Evolutionary conservation across 768 basidiomycete genomes (phyloP).

Genomic region (Postia placenta): DNA sequence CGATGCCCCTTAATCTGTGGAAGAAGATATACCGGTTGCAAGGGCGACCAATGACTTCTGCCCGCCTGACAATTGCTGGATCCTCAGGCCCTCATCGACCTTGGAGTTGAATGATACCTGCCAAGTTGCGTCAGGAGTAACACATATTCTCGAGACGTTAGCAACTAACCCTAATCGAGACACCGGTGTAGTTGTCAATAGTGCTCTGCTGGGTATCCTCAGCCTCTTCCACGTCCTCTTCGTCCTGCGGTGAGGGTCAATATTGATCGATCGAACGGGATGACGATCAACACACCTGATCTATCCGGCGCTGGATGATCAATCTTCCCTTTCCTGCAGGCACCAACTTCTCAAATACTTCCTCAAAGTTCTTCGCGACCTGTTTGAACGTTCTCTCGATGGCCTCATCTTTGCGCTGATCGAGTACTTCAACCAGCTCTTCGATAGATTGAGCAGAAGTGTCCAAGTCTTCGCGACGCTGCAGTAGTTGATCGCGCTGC

Average conservation of each 20-base stretch:
- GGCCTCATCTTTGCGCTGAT: constrained; percentile 97
- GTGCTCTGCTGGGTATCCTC: constrained; percentile 68
- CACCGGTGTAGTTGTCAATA: constrained; percentile 94
- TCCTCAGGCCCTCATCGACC: constrained; percentile 91
- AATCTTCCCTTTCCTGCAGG: constrained; percentile 88
- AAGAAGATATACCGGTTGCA: constrained; percentile 60
- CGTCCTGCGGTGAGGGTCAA: constrained; percentile 41
- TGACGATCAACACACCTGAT: constrained; percentile 50
- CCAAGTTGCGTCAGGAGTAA: neutral
- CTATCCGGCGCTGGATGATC: constrained; percentile 88
- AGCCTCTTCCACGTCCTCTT: constrained; percentile 64
- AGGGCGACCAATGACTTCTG: constrained; percentile 97
- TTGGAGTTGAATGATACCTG: constrained; percentile 99
- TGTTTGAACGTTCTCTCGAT: constrained; percentile 99
- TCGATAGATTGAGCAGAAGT: constrained; percentile 85
- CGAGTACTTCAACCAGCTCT: constrained; percentile 88
- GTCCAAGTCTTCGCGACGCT: constrained; percentile 87
- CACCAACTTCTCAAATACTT: constrained; percentile 94
- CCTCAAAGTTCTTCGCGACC: constrained; percentile 94
- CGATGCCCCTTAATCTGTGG: no score
- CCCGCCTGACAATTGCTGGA: constrained; percentile 95
- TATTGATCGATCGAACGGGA: neutral
- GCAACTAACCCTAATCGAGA: constrained; percentile 77
- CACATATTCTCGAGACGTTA: neutral
- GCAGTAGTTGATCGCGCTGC: constrained; percentile 85